A percentile compares a stretch with the other conserved stretches of the same genome.
Conservation (phyloP, 176 grass and related monocot genomes). For the Carex littledalei region DNA sequence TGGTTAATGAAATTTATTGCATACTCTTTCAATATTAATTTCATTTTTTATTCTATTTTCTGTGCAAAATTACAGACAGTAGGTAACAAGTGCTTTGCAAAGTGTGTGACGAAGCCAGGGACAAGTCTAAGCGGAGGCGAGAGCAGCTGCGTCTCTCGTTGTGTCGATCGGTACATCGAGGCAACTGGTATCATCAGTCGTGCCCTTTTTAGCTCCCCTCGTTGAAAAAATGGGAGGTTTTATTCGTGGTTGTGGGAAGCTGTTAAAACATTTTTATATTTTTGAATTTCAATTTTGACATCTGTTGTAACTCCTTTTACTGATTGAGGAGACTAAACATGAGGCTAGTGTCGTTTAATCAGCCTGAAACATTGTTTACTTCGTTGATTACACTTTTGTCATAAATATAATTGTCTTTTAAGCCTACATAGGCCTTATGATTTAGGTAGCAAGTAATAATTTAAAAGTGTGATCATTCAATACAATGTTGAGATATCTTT, state of each 20-base stretch:
- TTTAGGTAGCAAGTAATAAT: background rate
- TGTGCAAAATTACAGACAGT: constrained; percentile 41
- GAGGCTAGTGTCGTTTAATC: background rate
- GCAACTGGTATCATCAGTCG: constrained; percentile 59
- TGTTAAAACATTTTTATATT: background rate
- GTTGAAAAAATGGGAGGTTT: constrained; percentile 14
- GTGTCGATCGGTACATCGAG: constrained; percentile 84
- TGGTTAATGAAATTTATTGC: background rate
- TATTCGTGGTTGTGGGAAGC: background rate
- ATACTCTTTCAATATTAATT: background rate
- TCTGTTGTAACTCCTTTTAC: background rate
- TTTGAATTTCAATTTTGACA: constrained; percentile 9
- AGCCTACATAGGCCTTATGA: background rate
- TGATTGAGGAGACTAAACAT: background rate
- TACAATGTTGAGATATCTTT: background rate
- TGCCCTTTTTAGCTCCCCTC: constrained; percentile 50
- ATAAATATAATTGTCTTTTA: background rate
- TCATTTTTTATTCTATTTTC: background rate
- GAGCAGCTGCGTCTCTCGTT: constrained; percentile 77
- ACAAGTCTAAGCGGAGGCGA: constrained; percentile 70
- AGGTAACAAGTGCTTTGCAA: constrained; percentile 83
- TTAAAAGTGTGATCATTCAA: background rate
- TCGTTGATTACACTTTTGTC: background rate
- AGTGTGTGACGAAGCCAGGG: constrained; percentile 84
- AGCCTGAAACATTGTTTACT: background rate